phyloP scores from a whole-genome alignment of 1,139 yeast genomes.

The Taphrina deformans region DNA sequence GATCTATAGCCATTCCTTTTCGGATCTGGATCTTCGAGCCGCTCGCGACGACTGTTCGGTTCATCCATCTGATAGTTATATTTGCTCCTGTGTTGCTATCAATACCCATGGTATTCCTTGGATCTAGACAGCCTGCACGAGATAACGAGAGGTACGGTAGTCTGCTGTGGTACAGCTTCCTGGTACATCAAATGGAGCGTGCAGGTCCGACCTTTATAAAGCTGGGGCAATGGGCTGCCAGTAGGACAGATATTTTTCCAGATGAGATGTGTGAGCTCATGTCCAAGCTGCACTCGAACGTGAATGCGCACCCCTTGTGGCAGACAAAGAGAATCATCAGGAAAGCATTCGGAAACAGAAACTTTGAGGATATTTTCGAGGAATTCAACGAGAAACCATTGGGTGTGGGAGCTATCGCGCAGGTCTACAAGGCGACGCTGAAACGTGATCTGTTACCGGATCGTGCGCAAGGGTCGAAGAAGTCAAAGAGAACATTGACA shows the following conservation, averaged over 20 bases:
- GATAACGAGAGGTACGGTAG: slow-evolving; percentile 60
- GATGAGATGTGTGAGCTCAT: slow-evolving; percentile 74
- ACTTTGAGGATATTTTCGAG: slow-evolving; percentile 75
- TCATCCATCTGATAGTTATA: slow-evolving; percentile 63
- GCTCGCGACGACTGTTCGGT: slow-evolving; percentile 62
- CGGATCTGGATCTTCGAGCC: slow-evolving; percentile 55
- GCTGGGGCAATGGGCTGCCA: slow-evolving; percentile 99
- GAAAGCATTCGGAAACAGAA: slow-evolving; percentile 60
- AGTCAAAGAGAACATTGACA: slow-evolving; percentile 12
- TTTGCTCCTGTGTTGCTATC: slow-evolving; percentile 69
- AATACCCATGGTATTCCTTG: slow-evolving; percentile 67
- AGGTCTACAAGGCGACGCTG: slow-evolving; percentile 72
- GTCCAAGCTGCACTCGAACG: slow-evolving; percentile 76
- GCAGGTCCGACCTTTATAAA: slow-evolving; percentile 96
- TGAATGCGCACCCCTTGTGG: slow-evolving; percentile 66
- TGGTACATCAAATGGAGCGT: slow-evolving; percentile 68
- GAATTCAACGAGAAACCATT: slow-evolving; percentile 73
- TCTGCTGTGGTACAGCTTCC: slow-evolving; percentile 64
- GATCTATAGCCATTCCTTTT: slow-evolving; percentile 24
- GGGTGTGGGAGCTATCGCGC: slow-evolving; percentile 98
- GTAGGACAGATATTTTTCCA: slow-evolving; percentile 93
- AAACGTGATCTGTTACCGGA: slow-evolving; percentile 34
- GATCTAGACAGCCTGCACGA: slow-evolving; percentile 49
- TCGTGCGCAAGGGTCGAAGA: not conserved
- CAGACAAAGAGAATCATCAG: slow-evolving; percentile 62